Evolutionary conservation across 129 eudicot genomes (phyloP).

Genomic region (Artemisia tridentata): DNA sequence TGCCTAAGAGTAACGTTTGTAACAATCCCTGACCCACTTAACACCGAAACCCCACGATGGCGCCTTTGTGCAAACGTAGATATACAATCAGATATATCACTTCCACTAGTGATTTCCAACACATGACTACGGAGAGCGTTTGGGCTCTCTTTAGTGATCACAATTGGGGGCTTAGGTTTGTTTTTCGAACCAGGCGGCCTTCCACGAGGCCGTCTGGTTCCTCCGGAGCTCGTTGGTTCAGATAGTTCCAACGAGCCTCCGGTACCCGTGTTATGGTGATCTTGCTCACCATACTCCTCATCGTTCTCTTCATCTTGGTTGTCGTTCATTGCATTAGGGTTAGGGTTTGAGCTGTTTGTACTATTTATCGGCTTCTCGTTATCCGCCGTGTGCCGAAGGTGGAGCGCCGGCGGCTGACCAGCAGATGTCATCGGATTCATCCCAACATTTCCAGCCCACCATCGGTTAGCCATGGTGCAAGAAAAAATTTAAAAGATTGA

Average conservation of each 20-base stretch:
- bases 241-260: constrained; percentile 39
- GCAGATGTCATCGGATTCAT: constrained; percentile 54
- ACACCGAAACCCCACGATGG: constrained; percentile 65
- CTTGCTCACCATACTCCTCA: constrained; percentile 34
- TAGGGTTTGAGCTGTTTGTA: constrained; percentile 26
- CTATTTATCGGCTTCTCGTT: constrained; percentile 37
- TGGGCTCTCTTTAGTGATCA: constrained; percentile 73
- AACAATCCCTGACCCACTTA: constrained; percentile 66
- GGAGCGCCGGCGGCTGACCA: constrained; percentile 42
- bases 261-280: constrained; percentile 29
- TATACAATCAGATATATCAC: constrained; percentile 57
- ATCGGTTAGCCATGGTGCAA: constrained; percentile 53
- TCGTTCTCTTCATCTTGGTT: constrained; percentile 40
- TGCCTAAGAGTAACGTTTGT: constrained; percentile 65
- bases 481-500: background rate
- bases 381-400: constrained; percentile 39
- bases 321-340: constrained; percentile 10
- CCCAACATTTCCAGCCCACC: constrained; percentile 84
- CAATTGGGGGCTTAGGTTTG: constrained; percentile 69
- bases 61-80: constrained; percentile 66
- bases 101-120: constrained; percentile 57
- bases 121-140: constrained; percentile 74
- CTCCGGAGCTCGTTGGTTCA: constrained; percentile 55
- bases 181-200: constrained; percentile 74
- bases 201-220: constrained; percentile 64